These are phyloP conservation scores for Myrmaecium sp. DNA, from an alignment of 2,329 filamentous ascomycete species.

Conservation along the genomic window DNA sequence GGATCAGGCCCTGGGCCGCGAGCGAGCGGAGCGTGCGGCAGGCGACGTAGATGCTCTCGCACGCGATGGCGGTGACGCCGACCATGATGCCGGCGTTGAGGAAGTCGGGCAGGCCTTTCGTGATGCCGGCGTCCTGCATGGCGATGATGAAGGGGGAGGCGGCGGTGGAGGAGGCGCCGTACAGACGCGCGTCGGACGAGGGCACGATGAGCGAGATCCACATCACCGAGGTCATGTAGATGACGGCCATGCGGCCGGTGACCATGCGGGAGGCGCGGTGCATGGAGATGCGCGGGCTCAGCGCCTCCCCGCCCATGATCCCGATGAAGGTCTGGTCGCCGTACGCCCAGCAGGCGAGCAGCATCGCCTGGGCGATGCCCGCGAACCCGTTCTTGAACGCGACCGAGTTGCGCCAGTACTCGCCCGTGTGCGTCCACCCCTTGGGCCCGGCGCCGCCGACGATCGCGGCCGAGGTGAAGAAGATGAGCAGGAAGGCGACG, in stretches of 20 bases:
- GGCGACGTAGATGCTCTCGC: constrained; percentile 16
- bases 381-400: constrained; percentile 22
- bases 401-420: constrained; percentile 18
- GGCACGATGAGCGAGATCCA: constrained; percentile 10
- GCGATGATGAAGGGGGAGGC: constrained; percentile 19
- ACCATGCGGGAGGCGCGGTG: constrained; percentile 23
- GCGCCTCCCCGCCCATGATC: constrained; percentile 22
- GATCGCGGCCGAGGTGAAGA: constrained; percentile 16
- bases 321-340: constrained; percentile 22
- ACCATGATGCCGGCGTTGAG: constrained; percentile 18
- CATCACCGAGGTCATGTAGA: constrained; percentile 17
- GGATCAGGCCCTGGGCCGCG: constrained; percentile 12
- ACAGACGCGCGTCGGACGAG: constrained; percentile 2
- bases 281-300: constrained; percentile 21
- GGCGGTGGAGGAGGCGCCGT: constrained; percentile 11
- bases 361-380: constrained; percentile 3
- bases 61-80: constrained; percentile 15
- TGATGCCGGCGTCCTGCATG: constrained; percentile 13
- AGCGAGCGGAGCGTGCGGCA: constrained; percentile 17
- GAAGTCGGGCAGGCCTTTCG: constrained; percentile 13
- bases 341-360: constrained; percentile 6
- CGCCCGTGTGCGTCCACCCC: constrained; percentile 16
- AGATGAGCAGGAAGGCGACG: constrained; percentile 17
- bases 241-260: constrained; percentile 21
- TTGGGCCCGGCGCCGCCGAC: constrained; percentile 18